Base-by-base conservation (phyloP, 1,284 basidiomycete species). In the Cryptococcus sp. region DNA sequence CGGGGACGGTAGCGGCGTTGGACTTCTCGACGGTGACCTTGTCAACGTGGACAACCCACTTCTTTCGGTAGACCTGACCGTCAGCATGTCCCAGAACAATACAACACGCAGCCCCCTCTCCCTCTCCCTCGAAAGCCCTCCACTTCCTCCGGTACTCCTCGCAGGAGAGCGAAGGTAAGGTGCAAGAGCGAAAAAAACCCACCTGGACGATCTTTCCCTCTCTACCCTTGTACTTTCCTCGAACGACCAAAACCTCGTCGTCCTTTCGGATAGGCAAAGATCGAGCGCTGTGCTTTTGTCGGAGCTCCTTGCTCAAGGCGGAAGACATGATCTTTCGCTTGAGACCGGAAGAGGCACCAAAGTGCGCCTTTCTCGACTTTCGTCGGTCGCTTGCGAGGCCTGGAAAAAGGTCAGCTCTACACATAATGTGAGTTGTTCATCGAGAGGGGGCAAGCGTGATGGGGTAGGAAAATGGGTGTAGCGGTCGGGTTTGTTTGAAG, bases 41-140 rank as follows among this genome's bases (percentile, higher is more conserved):
- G 77, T 98, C 95, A 71, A 99, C 87, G 79, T 97, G 87, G 76
- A 98, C 87, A 52, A 97, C 90, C 88, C 90, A 97, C 78, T 97
- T 97, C 86, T 97, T 97, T 74, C 94, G 87, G 84, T 97, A 97
- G 57, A 97, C 93, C 77, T 92, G 84, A 36, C 82, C 86, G 39
- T 2, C 14, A 31, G 28, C 28, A 31, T n/a, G n/a, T n/a, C n/a
- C n/a, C n/a, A n/a, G n/a, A n/a, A n/a, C n/a, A n/a, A n/a, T n/a
- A n/a, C n/a, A n/a, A n/a, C n/a, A n/a, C n/a, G n/a, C n/a, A n/a
- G n/a, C n/a, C n/a, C n/a, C n/a, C n/a, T n/a, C n/a, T n/a, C n/a
- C n/a, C n/a, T n/a, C n/a, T n/a, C n/a, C n/a, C n/a, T n/a, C n/a
- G n/a, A n/a, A n/a, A n/a, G n/a, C n/a, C n/a, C n/a, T n/a, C n/a